Evolutionary conservation across 345 rosid genomes (phyloP).

Genomic region (Arabidopsis thaliana): DNA sequence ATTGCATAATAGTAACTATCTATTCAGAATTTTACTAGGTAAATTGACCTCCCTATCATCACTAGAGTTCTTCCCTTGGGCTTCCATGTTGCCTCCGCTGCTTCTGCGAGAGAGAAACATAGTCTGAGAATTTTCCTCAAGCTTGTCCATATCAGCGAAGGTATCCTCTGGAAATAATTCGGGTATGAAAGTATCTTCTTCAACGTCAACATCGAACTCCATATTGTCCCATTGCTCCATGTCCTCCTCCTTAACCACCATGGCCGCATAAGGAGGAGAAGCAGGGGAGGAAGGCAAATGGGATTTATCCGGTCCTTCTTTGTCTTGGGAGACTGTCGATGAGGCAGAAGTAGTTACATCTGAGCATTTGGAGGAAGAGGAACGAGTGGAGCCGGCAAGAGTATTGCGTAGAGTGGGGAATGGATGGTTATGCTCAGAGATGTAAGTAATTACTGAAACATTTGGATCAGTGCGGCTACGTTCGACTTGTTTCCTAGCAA

Average conservation of each 20-base stretch:
- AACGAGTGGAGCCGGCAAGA: conserved; percentile 70
- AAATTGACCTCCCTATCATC: too few relatives aligned
- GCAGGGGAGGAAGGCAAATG: not conserved
- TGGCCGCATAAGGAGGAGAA: not conserved
- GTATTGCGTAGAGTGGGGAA: conserved; percentile 83
- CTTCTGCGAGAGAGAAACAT: too few relatives aligned
- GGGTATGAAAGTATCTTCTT: too few relatives aligned
- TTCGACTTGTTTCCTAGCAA: conserved; percentile 90
- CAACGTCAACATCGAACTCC: not conserved
- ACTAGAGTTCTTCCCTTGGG: too few relatives aligned
- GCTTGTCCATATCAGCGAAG: too few relatives aligned
- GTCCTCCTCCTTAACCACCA: not conserved
- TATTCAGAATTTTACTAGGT: too few relatives aligned
- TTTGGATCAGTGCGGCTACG: conserved; percentile 88
- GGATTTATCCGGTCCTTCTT: not conserved
- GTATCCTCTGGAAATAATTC: too few relatives aligned
- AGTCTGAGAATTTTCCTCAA: too few relatives aligned
- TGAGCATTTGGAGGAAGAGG: conserved; percentile 20
- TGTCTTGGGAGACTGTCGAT: not conserved
- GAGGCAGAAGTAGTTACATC: not conserved
- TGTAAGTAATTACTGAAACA: conserved; percentile 88
- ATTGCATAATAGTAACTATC: too few relatives aligned
- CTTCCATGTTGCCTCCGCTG: too few relatives aligned
- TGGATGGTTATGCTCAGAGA: conserved; percentile 90
- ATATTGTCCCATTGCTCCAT: not conserved